These are phyloP conservation scores for Tephrocybe rancida DNA, from an alignment of 768 basidiomycete species.

Conservation along the genomic window DNA sequence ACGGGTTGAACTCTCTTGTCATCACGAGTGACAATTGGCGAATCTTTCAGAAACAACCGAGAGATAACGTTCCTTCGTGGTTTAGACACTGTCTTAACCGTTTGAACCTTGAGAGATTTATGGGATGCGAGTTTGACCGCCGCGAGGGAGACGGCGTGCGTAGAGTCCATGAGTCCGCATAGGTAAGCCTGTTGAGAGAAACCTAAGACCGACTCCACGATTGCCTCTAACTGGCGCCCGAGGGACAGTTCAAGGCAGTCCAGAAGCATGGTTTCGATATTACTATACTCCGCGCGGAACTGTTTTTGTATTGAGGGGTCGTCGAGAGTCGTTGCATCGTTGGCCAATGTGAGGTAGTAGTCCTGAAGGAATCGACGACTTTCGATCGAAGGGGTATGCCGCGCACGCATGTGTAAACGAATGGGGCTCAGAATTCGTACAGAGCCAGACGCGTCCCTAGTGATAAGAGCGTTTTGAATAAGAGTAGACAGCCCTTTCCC, in stretches of 20 bases:
- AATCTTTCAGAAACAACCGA: neutral
- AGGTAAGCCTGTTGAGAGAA: slow-evolving; percentile 27
- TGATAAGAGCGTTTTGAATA: slow-evolving; percentile 28
- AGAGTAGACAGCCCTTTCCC: slow-evolving; percentile 27
- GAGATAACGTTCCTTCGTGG: neutral
- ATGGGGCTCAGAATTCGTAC: slow-evolving; percentile 32
- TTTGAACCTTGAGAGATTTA: too few relatives aligned
- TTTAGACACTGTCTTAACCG: neutral
- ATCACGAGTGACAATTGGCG: neutral
- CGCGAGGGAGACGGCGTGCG: slow-evolving; percentile 19
- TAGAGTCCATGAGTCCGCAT: slow-evolving; percentile 22
- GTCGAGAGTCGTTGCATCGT: slow-evolving; percentile 10
- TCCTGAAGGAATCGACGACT: slow-evolving; percentile 22
- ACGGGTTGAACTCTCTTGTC: neutral
- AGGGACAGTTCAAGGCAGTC: slow-evolving; percentile 18
- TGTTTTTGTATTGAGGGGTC: slow-evolving; percentile 11
- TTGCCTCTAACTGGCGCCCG: slow-evolving; percentile 11
- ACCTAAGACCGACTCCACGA: slow-evolving; percentile 21
- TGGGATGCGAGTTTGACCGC: slow-evolving; percentile 20
- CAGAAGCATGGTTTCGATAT: slow-evolving; percentile 25
- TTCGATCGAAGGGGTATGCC: slow-evolving; percentile 21
- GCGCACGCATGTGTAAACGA: slow-evolving; percentile 23
- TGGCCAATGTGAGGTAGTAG: slow-evolving; percentile 23
- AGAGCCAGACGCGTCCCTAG: slow-evolving; percentile 19
- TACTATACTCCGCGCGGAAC: slow-evolving; percentile 24